Base-by-base conservation (phyloP, 1,284 basidiomycete species). In the Heliocybe sulcata region DNA sequence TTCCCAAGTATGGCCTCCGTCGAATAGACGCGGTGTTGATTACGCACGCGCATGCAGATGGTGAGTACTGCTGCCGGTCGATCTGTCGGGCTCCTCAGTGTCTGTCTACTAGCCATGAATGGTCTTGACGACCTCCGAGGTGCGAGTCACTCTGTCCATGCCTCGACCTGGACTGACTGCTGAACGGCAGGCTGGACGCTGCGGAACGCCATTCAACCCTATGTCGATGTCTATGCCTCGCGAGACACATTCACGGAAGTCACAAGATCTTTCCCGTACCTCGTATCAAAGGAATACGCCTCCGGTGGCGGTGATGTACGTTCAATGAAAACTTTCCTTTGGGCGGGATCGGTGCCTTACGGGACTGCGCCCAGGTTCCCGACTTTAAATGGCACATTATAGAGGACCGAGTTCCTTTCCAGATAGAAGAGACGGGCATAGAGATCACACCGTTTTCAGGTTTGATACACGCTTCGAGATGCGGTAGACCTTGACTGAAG, bases 321-420 rank as follows among this genome's bases (percentile, higher is more conserved):
- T 73, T 38, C 10, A 29, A 20, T 29, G 4, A 35, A 31, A 27
- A 20, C 42, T 35, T 52, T 48, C 53, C 29, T 31, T 31, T 31
- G n/a, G 12, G 29, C 12, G 29, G 12, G 54, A 54, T 55, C 35
- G 20, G 25, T n/a, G 29, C 52, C 55, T 19, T 52, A 33, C 35
- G 33, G 54, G 29, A 50, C 51, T 55, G 25, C 33, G 38, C 53
- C 20, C 58, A 90, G 87, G 82, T 90, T 25, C 87, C 87, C 2
- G 80, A 85, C 58, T 90, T 91, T 65, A 78, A 79, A 61, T 92
- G 87, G 85, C 89, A 91, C 61, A 81, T 90, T 54, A 83, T 92
- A 60, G 75, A 80, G 45, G 80, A 88, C 56, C 74, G 74, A 45
- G 70, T 78, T 25, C 75, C 82, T 1, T 88, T 91, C 59, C 77